These are phyloP conservation scores for Solanum lycopersicoides DNA, from an alignment of 257 asterid genomes.

Conservation along the genomic window DNA sequence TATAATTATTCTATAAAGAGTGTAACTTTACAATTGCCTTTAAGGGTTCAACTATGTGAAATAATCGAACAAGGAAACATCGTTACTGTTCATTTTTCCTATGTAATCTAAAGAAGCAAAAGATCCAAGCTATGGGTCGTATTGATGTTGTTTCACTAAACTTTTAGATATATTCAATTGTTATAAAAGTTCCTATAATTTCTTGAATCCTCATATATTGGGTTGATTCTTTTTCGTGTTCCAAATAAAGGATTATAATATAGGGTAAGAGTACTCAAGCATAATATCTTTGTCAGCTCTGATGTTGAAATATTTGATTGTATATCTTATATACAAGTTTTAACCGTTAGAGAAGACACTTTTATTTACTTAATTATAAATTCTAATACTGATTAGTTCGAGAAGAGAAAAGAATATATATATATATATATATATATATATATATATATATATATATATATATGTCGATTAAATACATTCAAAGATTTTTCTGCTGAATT, in stretches of 20 bases:
- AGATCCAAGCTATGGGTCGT: not conserved
- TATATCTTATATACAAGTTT: not conserved
- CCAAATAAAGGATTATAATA: not conserved
- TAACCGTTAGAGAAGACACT: not conserved
- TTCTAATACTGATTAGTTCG: fast-evolving
- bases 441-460: not conserved
- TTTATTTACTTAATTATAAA: not conserved
- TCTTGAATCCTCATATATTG: not conserved
- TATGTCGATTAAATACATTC: not conserved
- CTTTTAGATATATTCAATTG: not conserved
- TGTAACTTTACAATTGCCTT: not conserved
- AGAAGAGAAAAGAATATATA: not conserved
- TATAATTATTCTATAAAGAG: not conserved
- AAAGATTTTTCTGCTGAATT: not conserved
- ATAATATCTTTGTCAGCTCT: not conserved
- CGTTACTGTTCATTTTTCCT: not conserved
- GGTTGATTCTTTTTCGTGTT: not conserved
- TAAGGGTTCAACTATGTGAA: not conserved
- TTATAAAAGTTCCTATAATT: not conserved
- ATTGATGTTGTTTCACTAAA: not conserved
- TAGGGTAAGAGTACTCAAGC: not conserved
- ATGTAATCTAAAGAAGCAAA: not conserved
- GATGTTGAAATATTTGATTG: not conserved
- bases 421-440: not conserved
- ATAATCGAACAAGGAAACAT: not conserved